Evolutionary conservation across 495 filamentous ascomycete species (phyloP).

Genomic region (Talaromyces wortmannii): DNA sequence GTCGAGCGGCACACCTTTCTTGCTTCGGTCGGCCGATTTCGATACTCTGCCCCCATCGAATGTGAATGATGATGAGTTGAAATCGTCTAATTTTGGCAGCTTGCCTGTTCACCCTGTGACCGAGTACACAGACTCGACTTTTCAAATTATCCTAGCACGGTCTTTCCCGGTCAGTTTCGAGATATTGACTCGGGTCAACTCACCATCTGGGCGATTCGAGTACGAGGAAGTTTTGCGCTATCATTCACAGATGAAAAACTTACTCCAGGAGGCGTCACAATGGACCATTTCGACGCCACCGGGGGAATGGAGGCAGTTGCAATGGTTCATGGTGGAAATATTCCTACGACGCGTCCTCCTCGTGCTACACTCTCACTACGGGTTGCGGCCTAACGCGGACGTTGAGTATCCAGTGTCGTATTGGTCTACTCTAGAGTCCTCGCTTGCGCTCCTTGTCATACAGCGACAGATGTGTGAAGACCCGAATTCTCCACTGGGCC

Average conservation of each 20-base stretch:
- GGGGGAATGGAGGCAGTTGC: constrained; percentile 1
- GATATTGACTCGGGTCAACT: constrained; percentile 1
- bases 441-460: not conserved
- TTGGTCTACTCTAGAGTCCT: constrained; percentile 2
- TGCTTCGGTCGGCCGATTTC: not conserved
- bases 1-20: not conserved
- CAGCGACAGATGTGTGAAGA: constrained; percentile 3
- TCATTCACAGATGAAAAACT: not conserved
- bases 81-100: not conserved
- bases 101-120: not conserved
- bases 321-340: constrained; percentile 1
- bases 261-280: not conserved
- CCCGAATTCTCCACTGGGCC: not conserved
- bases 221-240: constrained; percentile 3
- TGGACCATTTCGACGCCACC: not conserved
- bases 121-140: constrained; percentile 3
- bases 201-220: not conserved
- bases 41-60: not conserved
- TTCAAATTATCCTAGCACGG: not conserved
- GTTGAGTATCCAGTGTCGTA: constrained; percentile 3
- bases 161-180: constrained; percentile 1
- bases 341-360: constrained; percentile 2
- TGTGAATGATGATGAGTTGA: not conserved
- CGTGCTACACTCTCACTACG: not conserved
- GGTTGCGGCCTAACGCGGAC: constrained; percentile 1